phyloP scores from a whole-genome alignment of 768 basidiomycete species.

The Termitomyces eurrhizus region DNA sequence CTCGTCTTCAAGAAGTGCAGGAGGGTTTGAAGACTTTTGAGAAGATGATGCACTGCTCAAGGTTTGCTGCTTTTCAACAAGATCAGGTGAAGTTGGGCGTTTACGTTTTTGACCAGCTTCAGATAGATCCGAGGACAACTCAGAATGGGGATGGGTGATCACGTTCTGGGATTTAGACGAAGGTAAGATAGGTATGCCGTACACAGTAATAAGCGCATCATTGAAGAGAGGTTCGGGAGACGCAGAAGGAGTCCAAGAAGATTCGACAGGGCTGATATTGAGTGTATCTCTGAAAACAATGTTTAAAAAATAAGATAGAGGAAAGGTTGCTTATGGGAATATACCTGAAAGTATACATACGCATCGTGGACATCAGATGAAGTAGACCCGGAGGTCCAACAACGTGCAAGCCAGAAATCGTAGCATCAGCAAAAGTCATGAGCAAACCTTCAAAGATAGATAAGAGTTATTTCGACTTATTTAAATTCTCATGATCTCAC shows the following conservation, averaged over 20 bases:
- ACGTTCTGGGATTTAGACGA: not conserved
- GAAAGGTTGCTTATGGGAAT: slow-evolving; percentile 11
- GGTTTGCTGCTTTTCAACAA: slow-evolving; percentile 31
- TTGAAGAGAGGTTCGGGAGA: slow-evolving; percentile 45
- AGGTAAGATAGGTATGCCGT: slow-evolving; percentile 47
- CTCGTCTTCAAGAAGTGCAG: slow-evolving; percentile 36
- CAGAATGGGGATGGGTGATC: not conserved
- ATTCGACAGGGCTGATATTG: slow-evolving; percentile 41
- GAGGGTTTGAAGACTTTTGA: slow-evolving; percentile 22
- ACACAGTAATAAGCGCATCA: slow-evolving; percentile 64
- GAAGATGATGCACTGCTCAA: slow-evolving; percentile 5
- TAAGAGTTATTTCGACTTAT: slow-evolving; percentile 1
- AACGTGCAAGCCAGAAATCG: slow-evolving; percentile 52
- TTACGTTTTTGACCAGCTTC: slow-evolving; percentile 39
- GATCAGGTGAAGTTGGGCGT: slow-evolving; percentile 34
- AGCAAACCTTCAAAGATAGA: slow-evolving; percentile 48
- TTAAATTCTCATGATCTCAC: not conserved
- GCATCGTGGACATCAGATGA: slow-evolving; percentile 69
- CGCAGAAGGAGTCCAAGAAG: slow-evolving; percentile 25
- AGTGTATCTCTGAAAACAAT: slow-evolving; percentile 42
- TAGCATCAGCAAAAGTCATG: slow-evolving; percentile 78
- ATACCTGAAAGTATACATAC: slow-evolving; percentile 66
- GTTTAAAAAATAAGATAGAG: too few species aligned
- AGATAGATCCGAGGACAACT: not conserved
- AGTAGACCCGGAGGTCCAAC: slow-evolving; percentile 71